These are phyloP conservation scores for Wickerhamomyces mucosus DNA, from an alignment of 805 yeast genomes.

Conservation along the genomic window DNA sequence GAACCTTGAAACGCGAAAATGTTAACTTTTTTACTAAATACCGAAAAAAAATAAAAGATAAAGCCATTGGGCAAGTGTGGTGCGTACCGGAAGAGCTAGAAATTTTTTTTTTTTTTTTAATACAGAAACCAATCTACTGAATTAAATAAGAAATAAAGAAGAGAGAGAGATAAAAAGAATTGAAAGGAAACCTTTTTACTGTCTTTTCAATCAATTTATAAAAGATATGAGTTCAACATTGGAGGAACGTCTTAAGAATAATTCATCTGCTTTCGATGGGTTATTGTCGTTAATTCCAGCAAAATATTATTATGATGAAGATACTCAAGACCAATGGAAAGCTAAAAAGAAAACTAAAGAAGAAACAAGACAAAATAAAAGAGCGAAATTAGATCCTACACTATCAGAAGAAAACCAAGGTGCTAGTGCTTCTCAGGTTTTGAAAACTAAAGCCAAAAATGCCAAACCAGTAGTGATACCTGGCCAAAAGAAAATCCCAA, in stretches of 20 bases:
- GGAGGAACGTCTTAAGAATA: conserved; percentile 74
- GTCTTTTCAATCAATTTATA: no score
- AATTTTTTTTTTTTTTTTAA: conserved; percentile 5
- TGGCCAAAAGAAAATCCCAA: conserved; percentile 21
- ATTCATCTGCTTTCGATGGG: conserved; percentile 81
- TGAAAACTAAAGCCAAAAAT: conserved; percentile 40
- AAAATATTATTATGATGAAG: conserved; percentile 86
- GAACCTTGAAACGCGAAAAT: no score
- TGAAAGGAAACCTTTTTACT: no score
- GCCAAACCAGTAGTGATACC: conserved; percentile 39
- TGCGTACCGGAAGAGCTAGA: conserved; percentile 2
- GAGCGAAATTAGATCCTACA: conserved; percentile 69
- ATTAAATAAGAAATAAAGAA: no score
- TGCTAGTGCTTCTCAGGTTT: conserved; percentile 50
- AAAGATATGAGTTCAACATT: no score
- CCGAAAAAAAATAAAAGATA: no score
- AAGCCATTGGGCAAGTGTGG: no score
- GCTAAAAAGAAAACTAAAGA: conserved; percentile 67
- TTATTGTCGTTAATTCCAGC: conserved; percentile 87
- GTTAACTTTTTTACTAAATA: no score
- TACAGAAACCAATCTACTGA: no score
- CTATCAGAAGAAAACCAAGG: conserved; percentile 36
- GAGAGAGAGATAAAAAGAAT: no score
- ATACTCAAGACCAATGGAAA: conserved; percentile 84
- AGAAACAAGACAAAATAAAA: conserved; percentile 50